These are phyloP conservation scores for Fusarium decemcellulare DNA, from an alignment of 2,329 filamentous ascomycete genomes.

Conservation along the genomic window DNA sequence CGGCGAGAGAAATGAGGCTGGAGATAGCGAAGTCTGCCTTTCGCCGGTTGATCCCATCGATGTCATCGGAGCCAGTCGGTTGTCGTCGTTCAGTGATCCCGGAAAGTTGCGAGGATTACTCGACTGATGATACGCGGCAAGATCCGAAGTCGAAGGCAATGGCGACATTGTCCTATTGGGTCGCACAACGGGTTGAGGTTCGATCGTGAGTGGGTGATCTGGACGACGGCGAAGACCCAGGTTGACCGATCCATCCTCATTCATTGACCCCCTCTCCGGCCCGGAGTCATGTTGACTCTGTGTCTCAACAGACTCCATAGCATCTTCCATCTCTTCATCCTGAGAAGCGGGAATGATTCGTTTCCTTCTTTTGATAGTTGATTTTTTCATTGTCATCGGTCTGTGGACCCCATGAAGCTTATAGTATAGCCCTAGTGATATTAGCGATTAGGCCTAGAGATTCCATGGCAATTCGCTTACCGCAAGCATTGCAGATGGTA, in stretches of 20 bases:
- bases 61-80: constrained; percentile 70
- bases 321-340: constrained; percentile 65
- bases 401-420: constrained; percentile 95
- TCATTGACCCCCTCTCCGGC: constrained; percentile 69
- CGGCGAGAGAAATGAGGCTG: constrained; percentile 71
- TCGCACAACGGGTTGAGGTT: constrained; percentile 61
- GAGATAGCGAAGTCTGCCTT: constrained; percentile 71
- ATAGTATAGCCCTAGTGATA: constrained; percentile 84
- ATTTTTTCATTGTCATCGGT: constrained; percentile 98
- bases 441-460: constrained; percentile 23
- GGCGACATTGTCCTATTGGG: constrained; percentile 62
- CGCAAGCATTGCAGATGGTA: constrained; percentile 98
- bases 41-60: constrained; percentile 62
- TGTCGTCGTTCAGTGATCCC: constrained; percentile 67
- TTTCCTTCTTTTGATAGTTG: constrained; percentile 95
- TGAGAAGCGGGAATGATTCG: constrained; percentile 87
- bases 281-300: constrained; percentile 54
- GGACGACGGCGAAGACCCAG: constrained; percentile 68
- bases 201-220: constrained; percentile 61
- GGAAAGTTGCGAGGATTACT: constrained; percentile 54
- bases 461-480: constrained; percentile 66
- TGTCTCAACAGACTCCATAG: constrained; percentile 59
- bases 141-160: constrained; percentile 58
- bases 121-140: constrained; percentile 67
- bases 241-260: constrained; percentile 76